Evolutionary conservation across 2,329 filamentous ascomycete genomes (phyloP).

Genomic region (Paraphaeosphaeria sporulosa): DNA sequence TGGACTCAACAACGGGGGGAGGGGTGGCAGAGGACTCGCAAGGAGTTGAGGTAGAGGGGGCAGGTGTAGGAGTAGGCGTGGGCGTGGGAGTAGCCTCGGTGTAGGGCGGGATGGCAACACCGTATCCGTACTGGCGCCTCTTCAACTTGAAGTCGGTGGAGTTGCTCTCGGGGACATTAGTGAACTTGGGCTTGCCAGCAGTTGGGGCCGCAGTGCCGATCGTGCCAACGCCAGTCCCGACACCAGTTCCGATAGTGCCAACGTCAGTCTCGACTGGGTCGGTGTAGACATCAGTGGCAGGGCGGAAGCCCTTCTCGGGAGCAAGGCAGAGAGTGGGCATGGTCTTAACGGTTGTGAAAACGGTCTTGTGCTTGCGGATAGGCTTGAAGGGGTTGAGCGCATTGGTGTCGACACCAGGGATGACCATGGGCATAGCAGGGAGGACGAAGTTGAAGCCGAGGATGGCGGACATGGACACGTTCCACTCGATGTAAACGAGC

Average conservation of each 20-base stretch:
- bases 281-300: conserved; percentile 18
- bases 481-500: conserved; percentile 36
- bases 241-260: conserved; percentile 4
- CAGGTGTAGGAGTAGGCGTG: conserved; percentile 9
- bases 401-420: conserved; percentile 17
- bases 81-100: conserved; percentile 4
- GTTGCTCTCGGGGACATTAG: background rate
- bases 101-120: conserved; percentile 9
- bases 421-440: conserved; percentile 27
- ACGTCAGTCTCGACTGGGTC: conserved; percentile 7
- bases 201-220: background rate
- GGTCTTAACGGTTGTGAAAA: conserved; percentile 32
- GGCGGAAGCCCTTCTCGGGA: conserved; percentile 14
- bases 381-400: conserved; percentile 14
- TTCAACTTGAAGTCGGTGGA: conserved; percentile 6
- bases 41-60: background rate
- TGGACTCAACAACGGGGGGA: background rate
- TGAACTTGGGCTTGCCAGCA: conserved; percentile 4
- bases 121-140: conserved; percentile 12
- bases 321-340: conserved; percentile 31
- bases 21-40: background rate
- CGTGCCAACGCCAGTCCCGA: background rate
- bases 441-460: conserved; percentile 29
- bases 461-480: conserved; percentile 31
- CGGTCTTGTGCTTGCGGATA: conserved; percentile 17